Base-by-base conservation (phyloP, 306 rosid genomes). In the Vachellia pachyceras region DNA sequence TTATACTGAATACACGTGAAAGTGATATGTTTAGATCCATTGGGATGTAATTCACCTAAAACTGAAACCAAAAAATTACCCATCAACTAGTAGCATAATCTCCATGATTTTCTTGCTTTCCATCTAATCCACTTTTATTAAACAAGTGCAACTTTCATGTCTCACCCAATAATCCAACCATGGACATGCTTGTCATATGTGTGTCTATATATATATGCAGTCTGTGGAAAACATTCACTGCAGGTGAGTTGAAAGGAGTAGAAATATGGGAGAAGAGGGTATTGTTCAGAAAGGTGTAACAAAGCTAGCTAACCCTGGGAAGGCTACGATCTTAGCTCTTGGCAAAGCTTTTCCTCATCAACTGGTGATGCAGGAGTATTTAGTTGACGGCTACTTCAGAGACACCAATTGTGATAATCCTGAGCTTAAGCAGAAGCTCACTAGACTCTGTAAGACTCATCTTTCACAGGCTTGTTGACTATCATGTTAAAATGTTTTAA, bases 261-360 rank as follows among this genome's bases (percentile, higher is more conserved):
- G 73, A 84, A 80, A 83, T 18, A 95, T 91, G 99, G 96, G 91
- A 69, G 85, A 84, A 3, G 80, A 75, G 54, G 85, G 77, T 44
- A 68, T 9, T 42, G 40, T 29, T 52, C 73, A 54, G 52, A 80
- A 25, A 23, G 88, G 67, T 68, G 85, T 73, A 41, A 63, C 84
- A 78, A 88, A 75, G 86, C 82, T 83, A 63, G 84, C 88, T 58
- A 89, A 40, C 68, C 86, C 90, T 0, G 90, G 95, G 3, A 93
- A 83, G 73, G 98, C 99, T 33, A 87, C 91, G 5, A 89, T 95
- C 74, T 69, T 95, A 79, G 94, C 98, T 83, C 94, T 95, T 76
- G 98, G 99, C 46, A 95, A 93, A 78, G 99, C 98, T 58, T 93
- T 95, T 79, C 99, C 99, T 75, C 97, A 90, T 78, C 99, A 95